These are phyloP conservation scores for Babesia bovis DNA, from an alignment of 169 alveolate species.

Conservation along the genomic window DNA sequence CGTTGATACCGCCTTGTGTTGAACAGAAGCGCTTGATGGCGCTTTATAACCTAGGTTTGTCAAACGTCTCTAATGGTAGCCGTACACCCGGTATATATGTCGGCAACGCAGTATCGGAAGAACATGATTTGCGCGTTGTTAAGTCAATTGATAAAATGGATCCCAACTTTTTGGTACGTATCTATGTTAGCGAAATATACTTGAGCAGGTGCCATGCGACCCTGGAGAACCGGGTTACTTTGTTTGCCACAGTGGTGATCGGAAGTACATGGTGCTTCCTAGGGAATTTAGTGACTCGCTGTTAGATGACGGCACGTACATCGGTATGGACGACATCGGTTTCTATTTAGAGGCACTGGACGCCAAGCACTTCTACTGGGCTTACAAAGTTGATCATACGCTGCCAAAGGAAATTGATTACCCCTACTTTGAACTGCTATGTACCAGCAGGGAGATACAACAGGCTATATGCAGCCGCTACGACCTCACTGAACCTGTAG, in stretches of 20 bases:
- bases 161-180: constrained; percentile 45
- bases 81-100: constrained; percentile 46
- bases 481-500: constrained; percentile 56
- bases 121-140: constrained; percentile 20
- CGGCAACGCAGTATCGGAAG: constrained; percentile 24
- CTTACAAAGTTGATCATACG: constrained; percentile 37
- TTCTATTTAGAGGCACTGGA: constrained; percentile 29
- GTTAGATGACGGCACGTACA: constrained; percentile 52
- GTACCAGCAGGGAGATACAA: constrained; percentile 56
- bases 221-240: constrained; percentile 63
- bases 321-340: constrained; percentile 64
- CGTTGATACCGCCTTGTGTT: constrained; percentile 11
- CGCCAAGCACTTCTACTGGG: constrained; percentile 53
- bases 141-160: constrained; percentile 39
- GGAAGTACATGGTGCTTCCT: constrained; percentile 18
- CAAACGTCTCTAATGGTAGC: constrained; percentile 17
- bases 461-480: constrained; percentile 55
- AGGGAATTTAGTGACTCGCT: constrained; percentile 9
- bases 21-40: constrained; percentile 5
- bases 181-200: not conserved
- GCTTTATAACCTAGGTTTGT: constrained; percentile 32
- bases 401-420: constrained; percentile 21
- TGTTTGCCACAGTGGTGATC: constrained; percentile 35
- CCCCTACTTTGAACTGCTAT: constrained; percentile 38
- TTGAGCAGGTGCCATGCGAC: constrained; percentile 31